These are phyloP conservation scores for Rosa chinensis DNA, from an alignment of 306 rosid genomes.

Conservation along the genomic window DNA sequence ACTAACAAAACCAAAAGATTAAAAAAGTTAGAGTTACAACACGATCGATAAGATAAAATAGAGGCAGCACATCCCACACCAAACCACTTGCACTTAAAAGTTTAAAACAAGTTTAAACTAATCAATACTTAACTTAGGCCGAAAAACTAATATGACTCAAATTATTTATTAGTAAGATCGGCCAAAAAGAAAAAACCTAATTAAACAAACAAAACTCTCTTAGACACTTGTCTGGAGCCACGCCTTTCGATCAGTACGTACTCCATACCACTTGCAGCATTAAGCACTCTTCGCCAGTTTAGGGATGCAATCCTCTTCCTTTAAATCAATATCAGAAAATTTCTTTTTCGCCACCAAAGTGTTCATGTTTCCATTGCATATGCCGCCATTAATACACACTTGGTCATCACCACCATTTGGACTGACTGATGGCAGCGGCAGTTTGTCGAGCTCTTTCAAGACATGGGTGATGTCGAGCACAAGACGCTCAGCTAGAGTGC, in stretches of 20 bases:
- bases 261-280: not conserved
- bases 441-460: slow-evolving; percentile 41
- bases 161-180: not conserved
- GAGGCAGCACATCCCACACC: no score
- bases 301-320: not conserved
- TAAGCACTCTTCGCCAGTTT: not conserved
- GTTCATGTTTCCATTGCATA: not conserved
- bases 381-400: not conserved
- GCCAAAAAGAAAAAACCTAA: no score
- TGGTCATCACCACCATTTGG: slow-evolving; percentile 1
- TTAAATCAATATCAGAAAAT: not conserved
- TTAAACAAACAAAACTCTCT: not conserved
- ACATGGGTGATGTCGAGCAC: slow-evolving; percentile 41
- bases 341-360: not conserved
- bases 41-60: no score
- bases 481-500: slow-evolving; percentile 50
- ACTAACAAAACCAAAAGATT: no score
- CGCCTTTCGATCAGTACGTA: not conserved
- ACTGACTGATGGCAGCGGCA: not conserved
- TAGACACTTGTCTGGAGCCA: not conserved
- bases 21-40: no score
- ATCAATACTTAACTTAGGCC: no score
- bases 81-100: no score
- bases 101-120: no score
- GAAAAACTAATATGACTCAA: not conserved